A percentile compares a stretch with the other conserved stretches of the same genome.
phyloP scores from a whole-genome alignment of 164 flowering plant species.

The Vitis vinifera region DNA sequence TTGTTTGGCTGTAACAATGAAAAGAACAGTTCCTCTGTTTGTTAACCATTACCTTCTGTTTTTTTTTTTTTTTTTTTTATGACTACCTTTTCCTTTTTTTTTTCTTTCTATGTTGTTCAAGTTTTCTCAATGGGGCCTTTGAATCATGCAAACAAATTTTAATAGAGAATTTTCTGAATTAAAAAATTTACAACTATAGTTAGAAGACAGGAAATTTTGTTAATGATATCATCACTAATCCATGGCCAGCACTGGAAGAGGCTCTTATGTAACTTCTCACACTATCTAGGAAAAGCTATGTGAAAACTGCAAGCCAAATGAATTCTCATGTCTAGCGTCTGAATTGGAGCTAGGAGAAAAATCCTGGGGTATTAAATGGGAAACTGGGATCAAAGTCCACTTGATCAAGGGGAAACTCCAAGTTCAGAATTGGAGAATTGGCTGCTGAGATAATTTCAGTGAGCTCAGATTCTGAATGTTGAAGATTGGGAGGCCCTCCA shows the following conservation, averaged over 20 bases:
- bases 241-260: not conserved
- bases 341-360: conserved; percentile 32
- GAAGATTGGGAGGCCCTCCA: conserved; percentile 26
- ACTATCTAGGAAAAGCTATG: too few relatives aligned
- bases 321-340: not conserved
- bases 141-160: not conserved
- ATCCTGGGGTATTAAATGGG: conserved; percentile 41
- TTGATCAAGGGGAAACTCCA: conserved; percentile 49
- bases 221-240: not conserved
- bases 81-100: not conserved
- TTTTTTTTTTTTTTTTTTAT: not conserved
- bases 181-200: not conserved
- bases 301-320: too few relatives aligned
- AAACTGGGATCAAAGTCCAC: conserved; percentile 43
- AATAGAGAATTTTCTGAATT: not conserved
- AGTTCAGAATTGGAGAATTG: conserved; percentile 61
- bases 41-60: not conserved
- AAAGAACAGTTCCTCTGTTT: not conserved
- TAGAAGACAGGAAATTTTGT: not conserved
- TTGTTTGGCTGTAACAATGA: too few relatives aligned
- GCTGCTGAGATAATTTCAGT: conserved; percentile 58
- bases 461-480: conserved; percentile 46
- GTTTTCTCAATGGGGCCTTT: not conserved
- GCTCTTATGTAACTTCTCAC: not conserved
- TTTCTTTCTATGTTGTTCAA: not conserved